Percentiles rank a stretch among this genome's conserved stretches.
Evolutionary conservation across 208 protist genomes (phyloP).

Genomic region (Leishmania amazonensis): DNA sequence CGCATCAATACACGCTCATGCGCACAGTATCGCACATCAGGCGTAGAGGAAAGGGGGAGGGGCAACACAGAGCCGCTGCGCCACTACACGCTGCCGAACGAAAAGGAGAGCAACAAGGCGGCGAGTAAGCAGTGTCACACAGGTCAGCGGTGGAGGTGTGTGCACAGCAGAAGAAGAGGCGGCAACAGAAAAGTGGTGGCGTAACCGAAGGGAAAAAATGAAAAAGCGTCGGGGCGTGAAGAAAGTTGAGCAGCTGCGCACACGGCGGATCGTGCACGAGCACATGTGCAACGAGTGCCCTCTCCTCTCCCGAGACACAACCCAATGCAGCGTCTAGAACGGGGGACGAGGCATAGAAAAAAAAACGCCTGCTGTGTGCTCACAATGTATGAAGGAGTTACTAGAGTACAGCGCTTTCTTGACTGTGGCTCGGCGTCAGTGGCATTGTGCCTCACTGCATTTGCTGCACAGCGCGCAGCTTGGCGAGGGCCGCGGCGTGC

Average conservation of each 20-base stretch:
- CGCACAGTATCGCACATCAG: not conserved
- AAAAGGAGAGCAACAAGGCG: not conserved
- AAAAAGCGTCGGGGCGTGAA: not conserved
- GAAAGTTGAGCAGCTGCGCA: not conserved
- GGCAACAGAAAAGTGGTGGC: not conserved
- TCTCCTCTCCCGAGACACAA: not conserved
- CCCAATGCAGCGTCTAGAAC: not conserved
- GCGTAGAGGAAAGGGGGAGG: not conserved
- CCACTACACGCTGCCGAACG: not conserved
- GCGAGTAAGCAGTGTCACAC: not conserved
- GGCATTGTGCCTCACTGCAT: not conserved
- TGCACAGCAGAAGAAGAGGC: not conserved
- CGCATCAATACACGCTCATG: not conserved
- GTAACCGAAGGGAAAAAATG: not conserved
- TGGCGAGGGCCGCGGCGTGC: conserved; percentile 42
- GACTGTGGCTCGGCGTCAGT: not conserved
- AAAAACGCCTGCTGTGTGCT: not conserved
- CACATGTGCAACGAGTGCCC: not conserved
- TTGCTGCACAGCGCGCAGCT: conserved; percentile 41
- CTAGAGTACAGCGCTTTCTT: not conserved
- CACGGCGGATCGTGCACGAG: not conserved
- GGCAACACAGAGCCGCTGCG: not conserved
- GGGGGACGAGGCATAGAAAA: not conserved
- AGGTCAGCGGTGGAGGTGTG: not conserved
- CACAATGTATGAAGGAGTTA: not conserved